Base-by-base conservation (phyloP, 2,329 filamentous ascomycete species). In the Fusarium armeniacum region DNA sequence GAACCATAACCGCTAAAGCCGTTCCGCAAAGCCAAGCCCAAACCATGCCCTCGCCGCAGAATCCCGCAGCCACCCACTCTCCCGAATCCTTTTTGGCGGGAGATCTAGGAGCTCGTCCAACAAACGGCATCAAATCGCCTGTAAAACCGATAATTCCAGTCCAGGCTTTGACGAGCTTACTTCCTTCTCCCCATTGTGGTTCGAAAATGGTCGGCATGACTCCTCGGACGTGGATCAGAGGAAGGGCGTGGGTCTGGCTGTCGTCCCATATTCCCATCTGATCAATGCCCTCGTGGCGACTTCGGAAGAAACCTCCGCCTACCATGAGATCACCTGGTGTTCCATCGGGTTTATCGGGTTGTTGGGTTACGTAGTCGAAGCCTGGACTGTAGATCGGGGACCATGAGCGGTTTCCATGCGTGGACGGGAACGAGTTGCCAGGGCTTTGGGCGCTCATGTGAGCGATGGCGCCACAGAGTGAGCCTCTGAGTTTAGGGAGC, bases 41-140 rank as follows among this genome's bases (percentile, higher is more conserved):
- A 4, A 83, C 82, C 84, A 87, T 86, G 6, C 85, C 85, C 44
- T 86, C 82, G 16, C 85, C 85, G 44, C 77, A 81, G 70, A 83
- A 87, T 2, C 84, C 85, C 1, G 83, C 84, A 3, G 82, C 78
- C n/a, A 86, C 78, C 84, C 84, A 87, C 71, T 87, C 84, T 3
- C 82, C 81, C 0, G 75, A 66, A 0, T 50, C 58, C 6, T 58
- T 61, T 1, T 57, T 67, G 10, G 33, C 58, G 70, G 58, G 24
- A 51, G 54, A 73, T 2, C 77, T 80, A 1, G 83, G 63, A 1
- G 86, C 74, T n/a, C 75, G 72, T 0, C 85, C 86, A 2, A 87
- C 85, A 41, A 87, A 81, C 0, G 86, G 86, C 30, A 85, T 75
- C 13, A 70, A 50, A 64, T 88, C 86, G 0, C 82, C 83, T 0